Conservation (phyloP, 2,329 filamentous ascomycete genomes). For the Exophiala mesophila region DNA sequence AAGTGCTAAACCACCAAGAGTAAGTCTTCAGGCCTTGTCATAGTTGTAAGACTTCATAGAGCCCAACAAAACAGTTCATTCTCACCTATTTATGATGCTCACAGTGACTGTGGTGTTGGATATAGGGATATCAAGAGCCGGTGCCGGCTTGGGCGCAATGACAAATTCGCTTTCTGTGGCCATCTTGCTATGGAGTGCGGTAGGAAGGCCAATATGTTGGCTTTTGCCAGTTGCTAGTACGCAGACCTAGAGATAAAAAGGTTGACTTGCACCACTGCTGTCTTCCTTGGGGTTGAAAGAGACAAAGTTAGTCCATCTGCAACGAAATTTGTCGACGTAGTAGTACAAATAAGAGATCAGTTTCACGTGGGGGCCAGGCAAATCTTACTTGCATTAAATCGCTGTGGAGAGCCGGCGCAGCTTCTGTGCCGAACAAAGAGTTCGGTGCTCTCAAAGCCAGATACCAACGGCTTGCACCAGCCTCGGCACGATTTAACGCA, state of each 20-base stretch:
- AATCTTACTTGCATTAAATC: no score
- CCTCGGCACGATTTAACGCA: no score
- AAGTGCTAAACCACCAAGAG: conserved; percentile 1
- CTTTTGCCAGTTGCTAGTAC: no score
- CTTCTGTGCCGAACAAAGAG: no score
- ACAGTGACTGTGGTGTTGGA: conserved; percentile 1
- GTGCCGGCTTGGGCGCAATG: neutral
- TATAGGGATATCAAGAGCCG: conserved; percentile 2
- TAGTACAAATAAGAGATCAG: no score
- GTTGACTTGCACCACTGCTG: neutral
- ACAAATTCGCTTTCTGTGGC: neutral
- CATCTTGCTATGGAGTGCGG: neutral
- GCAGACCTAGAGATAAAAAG: neutral
- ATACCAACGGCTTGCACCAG: no score
- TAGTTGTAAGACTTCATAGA: neutral
- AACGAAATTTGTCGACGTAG: neutral
- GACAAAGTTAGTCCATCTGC: neutral
- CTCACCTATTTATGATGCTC: conserved; percentile 5
- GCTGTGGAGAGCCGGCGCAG: no score
- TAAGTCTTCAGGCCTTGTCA: no score
- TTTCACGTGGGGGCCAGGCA: no score
- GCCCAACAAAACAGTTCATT: neutral
- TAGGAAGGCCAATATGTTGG: no score
- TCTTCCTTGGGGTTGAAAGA: neutral
- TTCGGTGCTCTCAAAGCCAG: no score